These are phyloP conservation scores for Alternaria atra DNA, from an alignment of 2,329 filamentous ascomycete species.

Conservation along the genomic window DNA sequence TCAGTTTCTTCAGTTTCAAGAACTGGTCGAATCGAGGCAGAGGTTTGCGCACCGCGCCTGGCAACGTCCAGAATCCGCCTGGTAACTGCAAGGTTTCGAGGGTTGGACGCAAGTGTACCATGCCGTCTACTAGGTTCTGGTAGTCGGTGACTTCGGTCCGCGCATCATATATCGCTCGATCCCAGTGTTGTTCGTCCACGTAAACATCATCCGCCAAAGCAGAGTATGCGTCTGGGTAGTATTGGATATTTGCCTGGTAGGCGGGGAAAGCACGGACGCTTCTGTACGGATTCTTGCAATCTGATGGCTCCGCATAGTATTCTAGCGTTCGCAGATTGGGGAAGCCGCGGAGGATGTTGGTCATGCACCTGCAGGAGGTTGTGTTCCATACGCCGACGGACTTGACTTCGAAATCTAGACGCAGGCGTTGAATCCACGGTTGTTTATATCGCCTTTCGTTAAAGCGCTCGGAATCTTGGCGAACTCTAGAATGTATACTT, in stretches of 20 bases:
- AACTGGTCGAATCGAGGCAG: conserved; percentile 23
- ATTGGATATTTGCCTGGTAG: conserved; percentile 25
- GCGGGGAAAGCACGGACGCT: conserved; percentile 23
- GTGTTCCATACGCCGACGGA: conserved; percentile 19
- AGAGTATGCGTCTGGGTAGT: conserved; percentile 10
- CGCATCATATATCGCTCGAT: conserved; percentile 23
- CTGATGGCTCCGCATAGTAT: conserved; percentile 22
- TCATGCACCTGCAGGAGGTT: conserved; percentile 4
- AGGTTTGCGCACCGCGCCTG: conserved; percentile 22
- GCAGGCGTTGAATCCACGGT: conserved; percentile 16
- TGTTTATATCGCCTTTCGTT: not conserved
- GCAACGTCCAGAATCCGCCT: conserved; percentile 28
- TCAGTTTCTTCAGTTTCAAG: conserved; percentile 6
- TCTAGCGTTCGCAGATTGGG: conserved; percentile 9
- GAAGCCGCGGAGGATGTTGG: conserved; percentile 12
- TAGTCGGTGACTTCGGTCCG: conserved; percentile 27
- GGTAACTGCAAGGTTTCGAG: conserved; percentile 19
- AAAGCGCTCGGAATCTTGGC: not conserved
- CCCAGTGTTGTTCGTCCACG: conserved; percentile 1
- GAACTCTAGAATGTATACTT: not conserved
- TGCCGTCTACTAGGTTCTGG: conserved; percentile 17
- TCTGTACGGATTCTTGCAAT: conserved; percentile 21
- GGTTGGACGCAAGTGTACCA: conserved; percentile 14
- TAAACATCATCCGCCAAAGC: not conserved
- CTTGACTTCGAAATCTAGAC: conserved; percentile 24